phyloP scores from a whole-genome alignment of 2,329 filamentous ascomycete genomes.

The Paracoccidioides brasiliensis region DNA sequence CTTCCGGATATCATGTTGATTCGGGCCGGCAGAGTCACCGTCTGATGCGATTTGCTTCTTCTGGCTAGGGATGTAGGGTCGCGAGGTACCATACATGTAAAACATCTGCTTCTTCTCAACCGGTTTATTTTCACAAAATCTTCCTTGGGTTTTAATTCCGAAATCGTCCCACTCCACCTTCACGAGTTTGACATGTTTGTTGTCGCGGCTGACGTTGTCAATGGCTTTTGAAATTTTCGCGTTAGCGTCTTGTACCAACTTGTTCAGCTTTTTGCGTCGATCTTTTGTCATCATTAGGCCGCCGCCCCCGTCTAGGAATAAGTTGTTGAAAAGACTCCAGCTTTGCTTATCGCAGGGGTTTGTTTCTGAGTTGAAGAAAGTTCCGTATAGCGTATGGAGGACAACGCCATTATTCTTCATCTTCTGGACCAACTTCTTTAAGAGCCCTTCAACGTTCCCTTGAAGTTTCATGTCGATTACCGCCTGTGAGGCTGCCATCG shows the following conservation, averaged over 20 bases:
- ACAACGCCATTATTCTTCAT: conserved; percentile 20
- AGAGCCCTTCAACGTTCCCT: conserved; percentile 17
- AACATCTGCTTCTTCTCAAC: neutral
- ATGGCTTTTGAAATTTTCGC: conserved; percentile 18
- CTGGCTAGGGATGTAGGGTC: neutral
- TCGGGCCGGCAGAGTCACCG: neutral
- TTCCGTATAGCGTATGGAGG: conserved; percentile 20
- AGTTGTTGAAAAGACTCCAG: conserved; percentile 3
- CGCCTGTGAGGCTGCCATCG: conserved; percentile 13
- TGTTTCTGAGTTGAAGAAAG: conserved; percentile 22
- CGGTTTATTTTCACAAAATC: neutral
- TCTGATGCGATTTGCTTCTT: neutral
- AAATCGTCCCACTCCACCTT: neutral
- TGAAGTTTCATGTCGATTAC: conserved; percentile 19
- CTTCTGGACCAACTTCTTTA: conserved; percentile 18
- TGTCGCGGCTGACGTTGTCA: conserved; percentile 14
- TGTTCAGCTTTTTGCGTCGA: conserved; percentile 21
- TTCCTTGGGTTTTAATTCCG: neutral
- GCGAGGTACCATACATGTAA: too few species aligned
- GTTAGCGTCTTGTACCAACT: conserved; percentile 18
- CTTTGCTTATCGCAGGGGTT: conserved; percentile 13
- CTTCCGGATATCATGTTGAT: neutral
- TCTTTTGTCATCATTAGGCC: conserved; percentile 12
- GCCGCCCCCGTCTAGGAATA: neutral
- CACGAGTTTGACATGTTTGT: conserved; percentile 3